phyloP scores from a whole-genome alignment of 257 asterid genomes.

The Nicotiana knightiana region DNA sequence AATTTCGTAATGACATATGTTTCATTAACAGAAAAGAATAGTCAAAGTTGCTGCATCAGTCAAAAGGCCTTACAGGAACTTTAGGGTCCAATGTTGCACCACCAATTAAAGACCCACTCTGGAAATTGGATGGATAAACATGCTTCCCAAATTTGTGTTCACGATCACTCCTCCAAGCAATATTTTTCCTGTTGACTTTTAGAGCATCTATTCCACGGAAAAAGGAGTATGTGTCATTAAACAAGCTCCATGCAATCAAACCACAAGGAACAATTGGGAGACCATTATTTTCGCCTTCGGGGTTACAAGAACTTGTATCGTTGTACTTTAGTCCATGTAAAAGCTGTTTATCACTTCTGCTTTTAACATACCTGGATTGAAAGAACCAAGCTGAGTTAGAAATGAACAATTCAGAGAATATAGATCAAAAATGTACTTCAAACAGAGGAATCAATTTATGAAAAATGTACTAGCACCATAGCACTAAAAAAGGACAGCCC shows the following conservation, averaged over 20 bases:
- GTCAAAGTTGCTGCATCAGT: constrained; percentile 1
- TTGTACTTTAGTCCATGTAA: constrained; percentile 43
- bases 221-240: constrained; percentile 65
- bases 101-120: constrained; percentile 62
- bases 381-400: constrained; percentile 15
- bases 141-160: constrained; percentile 70
- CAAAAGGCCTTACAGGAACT: constrained; percentile 52
- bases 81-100: constrained; percentile 61
- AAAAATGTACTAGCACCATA: background rate
- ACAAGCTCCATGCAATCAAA: constrained; percentile 75
- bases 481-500: no score
- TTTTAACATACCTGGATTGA: constrained; percentile 58
- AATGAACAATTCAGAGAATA: background rate
- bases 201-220: constrained; percentile 45
- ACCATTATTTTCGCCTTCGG: constrained; percentile 50
- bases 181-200: constrained; percentile 51
- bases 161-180: constrained; percentile 81
- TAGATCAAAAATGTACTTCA: background rate
- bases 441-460: background rate
- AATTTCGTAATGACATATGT: background rate
- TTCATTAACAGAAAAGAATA: background rate
- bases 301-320: constrained; percentile 47
- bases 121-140: constrained; percentile 68
- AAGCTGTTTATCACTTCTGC: constrained; percentile 67
- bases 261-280: constrained; percentile 82